Base-by-base conservation (phyloP, 768 basidiomycete species). In the Gymnopilus dilepis region DNA sequence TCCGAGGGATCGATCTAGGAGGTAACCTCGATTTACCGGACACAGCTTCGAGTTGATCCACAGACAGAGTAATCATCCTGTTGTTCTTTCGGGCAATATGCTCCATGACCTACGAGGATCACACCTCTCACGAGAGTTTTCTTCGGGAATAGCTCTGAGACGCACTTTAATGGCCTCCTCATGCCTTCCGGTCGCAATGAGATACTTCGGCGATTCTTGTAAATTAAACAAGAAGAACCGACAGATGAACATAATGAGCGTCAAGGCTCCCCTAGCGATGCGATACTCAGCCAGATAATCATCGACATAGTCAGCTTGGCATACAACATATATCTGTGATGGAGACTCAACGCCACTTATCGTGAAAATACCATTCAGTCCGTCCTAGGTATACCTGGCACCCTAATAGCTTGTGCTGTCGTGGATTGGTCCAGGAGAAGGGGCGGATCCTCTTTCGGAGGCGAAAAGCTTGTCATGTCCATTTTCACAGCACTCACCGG, bases 331-430 rank as follows among this genome's bases (percentile, higher is more conserved):
- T 54, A 54, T 9, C 52, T 54, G 34, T 1, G 26, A 37, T n/a
- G n/a, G 52, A 9, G 52, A 54, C n/a, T 54, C 19, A 40, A 22
- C 22, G 37, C 37, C 15, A 54, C 52, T 13, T 54, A 54, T 17
- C 52, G 52, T 17, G 40, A 54, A 8, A 38, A 54, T n/a, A 54
- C 52, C 6, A 54, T 54, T n/a, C 37, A 38, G 13, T 54, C 52
- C 24, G 52, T 54, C 52, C 52, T 54, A 2, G 52, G 52, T 15
- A 40, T 54, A 12, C 52, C 52, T 4, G 52, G 52, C 19, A 38
- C 52, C 9, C 30, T 54, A 7, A 54, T 54, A 15, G 52, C 52
- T 12, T 54, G 52, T 40, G 52, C 52, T 7, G 52, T 54, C 17
- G 52, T 54, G 1, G 52, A 54, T 22, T 54, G 52, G 52, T 38